Evolutionary conservation across 768 basidiomycete species (phyloP), one percentile per base, ranked within the genome.

Genomic region (Russula foetens): DNA sequence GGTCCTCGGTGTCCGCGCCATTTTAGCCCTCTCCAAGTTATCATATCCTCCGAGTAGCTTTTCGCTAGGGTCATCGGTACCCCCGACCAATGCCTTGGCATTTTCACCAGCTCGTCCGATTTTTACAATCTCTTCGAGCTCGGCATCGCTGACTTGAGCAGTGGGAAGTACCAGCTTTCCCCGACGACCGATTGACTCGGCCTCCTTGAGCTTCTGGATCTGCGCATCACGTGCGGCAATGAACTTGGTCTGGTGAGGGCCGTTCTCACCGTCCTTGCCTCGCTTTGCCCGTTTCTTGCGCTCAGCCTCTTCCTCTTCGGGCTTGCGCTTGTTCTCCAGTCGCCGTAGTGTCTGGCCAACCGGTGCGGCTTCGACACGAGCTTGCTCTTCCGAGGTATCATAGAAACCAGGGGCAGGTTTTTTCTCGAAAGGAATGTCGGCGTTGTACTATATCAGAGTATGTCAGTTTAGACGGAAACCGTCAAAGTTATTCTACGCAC

Each of bases 341-440:
- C 93, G 83, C 29, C 92, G 88, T 7, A 97, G 79, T 0, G 88
- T 86, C 71, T 93, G 91, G 4, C 95, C 95, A 28, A 98, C 87
- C 1, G 91, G 96, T 0, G 96, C 92, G n/a, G 84, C 78, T 15
- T 89, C 84, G 41, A 85, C 77, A 51, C 90, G 88, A 5, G 92
- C 88, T 68, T 94, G 88, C 70, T 99, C 97, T 66, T 96, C 97
- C 0, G 87, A 81, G 2, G 92, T 94, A 71, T 99, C 97, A 73
- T 98, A 99, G 75, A 99, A 99, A 0, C 97, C 97, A 11, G 95
- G 75, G 0, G 92, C 94, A 0, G 97, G 81, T 69, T 91, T 91
- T 77, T 98, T 98, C 76, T 99, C 97, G 71, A 98, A 98, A 0
- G 97, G 97, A 66, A 98, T 97, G 70, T 99, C 97, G 53, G 93